A percentile compares a stretch with the other conserved stretches of the same genome.
These are phyloP conservation scores for Clathrus columnatus DNA, from an alignment of 768 basidiomycete genomes.

Conservation along the genomic window DNA sequence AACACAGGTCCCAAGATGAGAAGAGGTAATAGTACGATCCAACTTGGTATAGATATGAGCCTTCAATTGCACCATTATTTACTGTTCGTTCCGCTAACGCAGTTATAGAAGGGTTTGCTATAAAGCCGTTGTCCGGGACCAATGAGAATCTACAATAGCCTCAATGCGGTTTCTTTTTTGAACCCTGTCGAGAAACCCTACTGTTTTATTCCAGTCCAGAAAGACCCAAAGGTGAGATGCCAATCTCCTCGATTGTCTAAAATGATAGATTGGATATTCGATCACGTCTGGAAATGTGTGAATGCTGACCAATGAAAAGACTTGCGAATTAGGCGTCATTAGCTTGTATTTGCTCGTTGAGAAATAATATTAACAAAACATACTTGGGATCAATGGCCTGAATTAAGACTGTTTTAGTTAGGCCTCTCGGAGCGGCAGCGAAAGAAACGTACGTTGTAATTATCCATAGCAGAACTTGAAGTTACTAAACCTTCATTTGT, in stretches of 20 bases:
- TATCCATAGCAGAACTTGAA: constrained; percentile 28
- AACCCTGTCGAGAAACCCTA: constrained; percentile 19
- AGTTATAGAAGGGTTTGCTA: constrained; percentile 29
- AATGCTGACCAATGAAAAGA: background rate
- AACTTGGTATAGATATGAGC: constrained; percentile 35
- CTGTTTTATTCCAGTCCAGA: constrained; percentile 48
- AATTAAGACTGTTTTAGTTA: background rate
- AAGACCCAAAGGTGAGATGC: constrained; percentile 45
- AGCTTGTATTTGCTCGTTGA: background rate
- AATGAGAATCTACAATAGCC: constrained; percentile 13
- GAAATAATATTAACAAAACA: constrained; percentile 15
- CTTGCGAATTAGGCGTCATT: constrained; percentile 6
- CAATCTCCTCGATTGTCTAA: constrained; percentile 32
- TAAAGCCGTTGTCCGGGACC: constrained; percentile 34
- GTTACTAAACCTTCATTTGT: constrained; percentile 41
- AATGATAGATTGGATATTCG: too few species aligned
- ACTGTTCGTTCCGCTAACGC: constrained; percentile 39
- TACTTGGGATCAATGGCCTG: constrained; percentile 50
- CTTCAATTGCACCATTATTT: constrained; percentile 40
- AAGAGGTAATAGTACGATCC: constrained; percentile 47
- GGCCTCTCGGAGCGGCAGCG: background rate
- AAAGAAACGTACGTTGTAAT: constrained; percentile 30
- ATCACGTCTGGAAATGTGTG: too few species aligned
- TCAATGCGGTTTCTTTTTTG: too few species aligned
- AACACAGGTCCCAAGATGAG: constrained; percentile 47